These are phyloP conservation scores for Acer campestre DNA, from an alignment of 345 rosid species.

Conservation along the genomic window DNA sequence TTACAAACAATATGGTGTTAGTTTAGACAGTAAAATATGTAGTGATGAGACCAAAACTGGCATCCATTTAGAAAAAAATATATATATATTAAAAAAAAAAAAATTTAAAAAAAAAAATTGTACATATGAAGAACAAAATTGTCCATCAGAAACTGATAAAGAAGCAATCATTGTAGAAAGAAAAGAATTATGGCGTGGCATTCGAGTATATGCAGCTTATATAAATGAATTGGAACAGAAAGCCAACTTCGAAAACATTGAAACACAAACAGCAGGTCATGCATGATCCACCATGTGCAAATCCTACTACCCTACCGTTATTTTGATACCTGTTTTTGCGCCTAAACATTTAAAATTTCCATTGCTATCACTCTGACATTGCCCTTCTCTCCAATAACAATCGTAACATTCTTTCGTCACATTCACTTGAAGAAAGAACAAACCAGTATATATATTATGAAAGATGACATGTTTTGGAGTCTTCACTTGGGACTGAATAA, in stretches of 20 bases:
- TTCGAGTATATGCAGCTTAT: neutral
- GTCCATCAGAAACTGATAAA: no score
- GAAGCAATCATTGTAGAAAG: no score
- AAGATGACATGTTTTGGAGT: neutral
- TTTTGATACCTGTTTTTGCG: neutral
- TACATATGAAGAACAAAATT: no score
- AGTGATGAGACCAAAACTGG: neutral
- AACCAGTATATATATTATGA: neutral
- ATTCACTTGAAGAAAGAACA: neutral
- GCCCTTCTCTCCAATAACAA: conserved; percentile 24
- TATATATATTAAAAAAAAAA: no score
- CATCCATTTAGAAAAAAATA: neutral
- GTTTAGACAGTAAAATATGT: no score
- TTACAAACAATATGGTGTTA: no score
- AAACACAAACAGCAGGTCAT: neutral
- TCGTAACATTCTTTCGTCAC: neutral
- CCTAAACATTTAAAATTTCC: neutral
- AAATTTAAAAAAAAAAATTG: neutral
- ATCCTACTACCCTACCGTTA: neutral
- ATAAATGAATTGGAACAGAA: neutral
- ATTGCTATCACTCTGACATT: neutral
- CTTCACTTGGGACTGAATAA: conserved; percentile 17
- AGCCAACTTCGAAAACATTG: neutral
- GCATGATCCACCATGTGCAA: neutral
- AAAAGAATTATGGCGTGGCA: no score